phyloP scores from a whole-genome alignment of 805 yeast species.

The Zygoascus bituminiphila region DNA sequence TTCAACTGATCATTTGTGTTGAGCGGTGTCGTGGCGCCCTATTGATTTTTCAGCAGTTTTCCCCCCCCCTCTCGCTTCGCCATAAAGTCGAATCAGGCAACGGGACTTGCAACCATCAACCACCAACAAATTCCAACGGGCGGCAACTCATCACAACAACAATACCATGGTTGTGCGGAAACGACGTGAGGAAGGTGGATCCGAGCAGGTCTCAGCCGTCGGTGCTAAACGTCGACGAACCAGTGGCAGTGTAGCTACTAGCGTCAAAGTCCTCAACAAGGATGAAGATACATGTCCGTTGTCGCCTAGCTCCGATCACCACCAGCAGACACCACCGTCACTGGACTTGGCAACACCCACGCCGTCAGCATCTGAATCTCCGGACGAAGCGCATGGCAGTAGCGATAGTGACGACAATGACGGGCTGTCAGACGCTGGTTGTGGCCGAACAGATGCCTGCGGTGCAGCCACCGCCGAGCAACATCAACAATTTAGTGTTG shows the following conservation, averaged over 20 bases:
- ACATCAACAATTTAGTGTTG: slow-evolving; percentile 1
- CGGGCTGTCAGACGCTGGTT: too few relatives aligned
- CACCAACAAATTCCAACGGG: background rate
- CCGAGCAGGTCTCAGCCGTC: background rate
- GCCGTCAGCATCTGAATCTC: slow-evolving; percentile 12
- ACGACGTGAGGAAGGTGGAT: background rate
- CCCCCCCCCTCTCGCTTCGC: background rate
- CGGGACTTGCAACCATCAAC: background rate
- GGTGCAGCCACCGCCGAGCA: background rate
- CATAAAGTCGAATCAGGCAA: background rate
- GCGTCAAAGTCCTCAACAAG: too few relatives aligned
- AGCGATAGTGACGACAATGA: background rate
- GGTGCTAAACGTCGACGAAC: background rate
- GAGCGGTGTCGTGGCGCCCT: too few relatives aligned
- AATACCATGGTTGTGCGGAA: background rate
- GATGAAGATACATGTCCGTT: background rate
- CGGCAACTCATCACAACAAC: background rate
- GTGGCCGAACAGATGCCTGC: background rate
- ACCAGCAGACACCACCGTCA: background rate
- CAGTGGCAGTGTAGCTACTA: too few relatives aligned
- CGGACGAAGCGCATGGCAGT: slow-evolving; percentile 2
- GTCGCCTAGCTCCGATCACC: background rate
- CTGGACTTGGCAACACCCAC: slow-evolving; percentile 11
- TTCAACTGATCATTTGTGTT: too few relatives aligned
- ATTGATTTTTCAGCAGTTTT: too few relatives aligned